Evolutionary conservation across 2,329 filamentous ascomycete species (phyloP).

Genomic region (Diaporthe aspalathi): DNA sequence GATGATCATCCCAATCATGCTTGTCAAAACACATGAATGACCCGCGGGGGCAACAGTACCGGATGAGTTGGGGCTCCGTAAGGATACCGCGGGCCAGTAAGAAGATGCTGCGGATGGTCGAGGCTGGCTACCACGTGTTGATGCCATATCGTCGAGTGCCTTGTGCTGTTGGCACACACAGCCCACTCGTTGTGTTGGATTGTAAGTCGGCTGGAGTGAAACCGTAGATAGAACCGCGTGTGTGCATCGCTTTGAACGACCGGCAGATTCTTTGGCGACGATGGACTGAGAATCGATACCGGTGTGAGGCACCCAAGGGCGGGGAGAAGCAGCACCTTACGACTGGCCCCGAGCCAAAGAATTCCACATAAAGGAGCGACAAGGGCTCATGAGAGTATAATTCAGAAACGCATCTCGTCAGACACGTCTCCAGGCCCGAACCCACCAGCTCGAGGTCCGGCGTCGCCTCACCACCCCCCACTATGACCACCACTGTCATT

Average conservation of each 20-base stretch:
- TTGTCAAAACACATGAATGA: too few relatives aligned
- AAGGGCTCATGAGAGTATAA: neutral
- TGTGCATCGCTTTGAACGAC: neutral
- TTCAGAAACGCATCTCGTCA: slow-evolving; percentile 4
- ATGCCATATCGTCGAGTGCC: neutral
- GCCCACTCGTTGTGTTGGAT: neutral
- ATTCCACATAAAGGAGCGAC: neutral
- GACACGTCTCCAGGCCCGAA: neutral
- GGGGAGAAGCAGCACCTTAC: neutral
- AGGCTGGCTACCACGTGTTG: too few relatives aligned
- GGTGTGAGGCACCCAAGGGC: neutral
- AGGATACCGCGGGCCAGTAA: too few relatives aligned
- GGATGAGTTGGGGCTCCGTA: too few relatives aligned
- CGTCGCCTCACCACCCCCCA: neutral
- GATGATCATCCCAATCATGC: too few relatives aligned
- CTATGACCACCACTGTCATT: neutral
- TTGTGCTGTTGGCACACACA: neutral
- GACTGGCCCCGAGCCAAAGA: neutral
- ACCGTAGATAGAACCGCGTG: neutral
- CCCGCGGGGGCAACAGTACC: too few relatives aligned
- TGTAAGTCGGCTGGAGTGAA: neutral
- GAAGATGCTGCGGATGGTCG: too few relatives aligned
- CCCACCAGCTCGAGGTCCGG: neutral
- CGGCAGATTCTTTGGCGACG: neutral
- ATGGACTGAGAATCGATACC: neutral